phyloP scores from a whole-genome alignment of 768 basidiomycete genomes.

The Leccinellum rugosiceps region DNA sequence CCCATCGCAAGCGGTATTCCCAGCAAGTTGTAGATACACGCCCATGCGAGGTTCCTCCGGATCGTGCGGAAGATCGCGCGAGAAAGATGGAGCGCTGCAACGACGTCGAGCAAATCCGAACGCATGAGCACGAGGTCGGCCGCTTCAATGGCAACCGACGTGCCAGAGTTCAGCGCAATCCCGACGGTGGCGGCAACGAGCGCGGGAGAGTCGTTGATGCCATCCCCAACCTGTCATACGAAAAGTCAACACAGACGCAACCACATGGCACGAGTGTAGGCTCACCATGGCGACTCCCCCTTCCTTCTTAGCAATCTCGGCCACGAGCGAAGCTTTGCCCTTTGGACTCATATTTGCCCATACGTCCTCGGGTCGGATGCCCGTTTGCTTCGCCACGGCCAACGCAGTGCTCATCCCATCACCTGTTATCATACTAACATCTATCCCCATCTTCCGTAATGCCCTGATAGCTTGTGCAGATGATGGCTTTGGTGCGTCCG shows the following conservation, averaged over 20 bases:
- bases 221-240: constrained; percentile 81
- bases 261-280: constrained; percentile 4
- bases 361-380: constrained; percentile 78
- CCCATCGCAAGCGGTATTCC: constrained; percentile 99
- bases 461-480: constrained; percentile 80
- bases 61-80: constrained; percentile 87
- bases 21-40: constrained; percentile 89
- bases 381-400: constrained; percentile 87
- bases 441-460: constrained; percentile 84
- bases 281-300: constrained; percentile 88
- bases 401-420: constrained; percentile 83
- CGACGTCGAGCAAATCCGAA: constrained; percentile 94
- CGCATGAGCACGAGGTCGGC: constrained; percentile 98
- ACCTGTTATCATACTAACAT: constrained; percentile 92
- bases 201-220: constrained; percentile 98
- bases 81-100: constrained; percentile 92
- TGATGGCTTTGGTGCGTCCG: constrained; percentile 84
- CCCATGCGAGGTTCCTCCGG: constrained; percentile 92
- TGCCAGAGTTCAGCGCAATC: constrained; percentile 93
- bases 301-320: constrained; percentile 72
- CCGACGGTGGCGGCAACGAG: constrained; percentile 95
- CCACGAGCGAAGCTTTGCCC: constrained; percentile 85
- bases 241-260: background rate
- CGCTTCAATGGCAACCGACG: constrained; percentile 96
- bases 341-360: constrained; percentile 94